A percentile compares a stretch with the other conserved stretches of the same genome.
Evolutionary conservation across 169 alveolate genomes (phyloP).

Genomic region (Plasmodium coatneyi): DNA sequence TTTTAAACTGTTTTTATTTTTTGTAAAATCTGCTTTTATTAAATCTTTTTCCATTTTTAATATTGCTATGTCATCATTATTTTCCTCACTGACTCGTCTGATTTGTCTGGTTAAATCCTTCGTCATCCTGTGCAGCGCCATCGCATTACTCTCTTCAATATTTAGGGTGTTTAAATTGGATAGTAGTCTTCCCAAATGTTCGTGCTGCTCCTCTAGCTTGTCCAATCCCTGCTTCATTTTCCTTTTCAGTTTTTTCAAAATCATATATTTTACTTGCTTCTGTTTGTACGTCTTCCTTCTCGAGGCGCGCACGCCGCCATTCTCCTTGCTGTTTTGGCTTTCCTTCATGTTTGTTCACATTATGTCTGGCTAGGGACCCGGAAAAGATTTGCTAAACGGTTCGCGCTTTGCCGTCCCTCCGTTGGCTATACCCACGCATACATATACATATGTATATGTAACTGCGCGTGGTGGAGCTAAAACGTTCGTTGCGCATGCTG

Average conservation of each 20-base stretch:
- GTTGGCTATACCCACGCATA: background rate
- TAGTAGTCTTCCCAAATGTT: slow-evolving; percentile 4
- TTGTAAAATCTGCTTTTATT: slow-evolving; percentile 41
- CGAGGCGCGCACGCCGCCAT: background rate
- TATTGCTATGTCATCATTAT: slow-evolving; percentile 68
- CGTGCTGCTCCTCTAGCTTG: slow-evolving; percentile 42
- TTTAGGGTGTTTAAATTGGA: slow-evolving; percentile 33
- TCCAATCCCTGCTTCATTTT: slow-evolving; percentile 15
- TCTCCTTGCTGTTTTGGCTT: slow-evolving; percentile 9
- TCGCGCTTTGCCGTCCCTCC: background rate
- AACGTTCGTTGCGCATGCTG: too few species aligned
- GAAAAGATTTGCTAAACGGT: background rate
- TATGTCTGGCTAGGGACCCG: background rate
- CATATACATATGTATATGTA: too few species aligned
- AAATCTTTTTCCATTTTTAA: slow-evolving; percentile 61
- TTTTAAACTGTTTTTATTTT: slow-evolving; percentile 35
- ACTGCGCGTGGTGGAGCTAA: background rate
- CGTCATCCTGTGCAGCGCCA: slow-evolving; percentile 1
- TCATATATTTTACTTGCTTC: slow-evolving; percentile 23
- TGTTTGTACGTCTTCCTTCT: background rate
- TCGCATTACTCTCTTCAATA: slow-evolving; percentile 7
- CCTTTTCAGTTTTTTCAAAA: slow-evolving; percentile 36
- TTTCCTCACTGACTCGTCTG: slow-evolving; percentile 29
- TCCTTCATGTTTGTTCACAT: background rate
- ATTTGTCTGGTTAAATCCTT: slow-evolving; percentile 35